Percentiles rank a stretch among this genome's conserved stretches.
phyloP scores from a whole-genome alignment of 164 flowering plant genomes.

The Dillenia turbinata region DNA sequence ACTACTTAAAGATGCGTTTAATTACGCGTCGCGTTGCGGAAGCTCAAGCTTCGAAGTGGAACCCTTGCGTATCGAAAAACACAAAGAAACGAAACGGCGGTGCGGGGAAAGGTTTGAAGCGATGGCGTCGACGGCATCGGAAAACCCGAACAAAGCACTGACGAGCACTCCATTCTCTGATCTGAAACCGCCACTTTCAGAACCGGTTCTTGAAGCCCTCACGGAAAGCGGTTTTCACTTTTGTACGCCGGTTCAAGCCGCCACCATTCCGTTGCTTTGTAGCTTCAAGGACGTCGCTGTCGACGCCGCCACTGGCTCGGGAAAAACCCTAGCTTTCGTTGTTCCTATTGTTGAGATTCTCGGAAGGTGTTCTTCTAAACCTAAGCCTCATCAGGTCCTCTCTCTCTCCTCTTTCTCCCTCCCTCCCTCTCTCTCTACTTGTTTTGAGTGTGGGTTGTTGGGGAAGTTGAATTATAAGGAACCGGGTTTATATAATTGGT shows the following conservation, averaged over 20 bases:
- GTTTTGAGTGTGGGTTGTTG: background rate
- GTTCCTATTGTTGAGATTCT: conserved; percentile 82
- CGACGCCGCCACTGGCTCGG: conserved; percentile 97
- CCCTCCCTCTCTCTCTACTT: background rate
- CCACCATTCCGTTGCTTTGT: conserved; percentile 80
- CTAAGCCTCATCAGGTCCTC: conserved; percentile 72
- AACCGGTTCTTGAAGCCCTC: conserved; percentile 62
- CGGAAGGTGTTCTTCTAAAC: conserved; percentile 47
- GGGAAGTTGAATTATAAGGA: background rate
- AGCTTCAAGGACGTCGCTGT: conserved; percentile 85
- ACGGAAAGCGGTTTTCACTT: conserved; percentile 48
- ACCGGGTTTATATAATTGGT: background rate
- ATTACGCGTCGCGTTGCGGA: too few relatives aligned
- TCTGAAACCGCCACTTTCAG: conserved; percentile 64
- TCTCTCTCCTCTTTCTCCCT: background rate
- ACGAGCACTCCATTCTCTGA: conserved; percentile 75
- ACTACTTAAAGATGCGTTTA: too few relatives aligned
- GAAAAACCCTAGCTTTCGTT: conserved; percentile 89
- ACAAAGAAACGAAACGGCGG: background rate
- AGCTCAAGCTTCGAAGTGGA: too few relatives aligned
- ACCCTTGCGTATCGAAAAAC: too few relatives aligned
- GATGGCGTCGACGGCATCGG: conserved; percentile 11
- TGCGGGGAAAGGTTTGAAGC: background rate
- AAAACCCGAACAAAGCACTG: conserved; percentile 42
- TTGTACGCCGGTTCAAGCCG: conserved; percentile 95